Conservation (phyloP, 2,329 filamentous ascomycete species). For the Aureobasidium sp. region DNA sequence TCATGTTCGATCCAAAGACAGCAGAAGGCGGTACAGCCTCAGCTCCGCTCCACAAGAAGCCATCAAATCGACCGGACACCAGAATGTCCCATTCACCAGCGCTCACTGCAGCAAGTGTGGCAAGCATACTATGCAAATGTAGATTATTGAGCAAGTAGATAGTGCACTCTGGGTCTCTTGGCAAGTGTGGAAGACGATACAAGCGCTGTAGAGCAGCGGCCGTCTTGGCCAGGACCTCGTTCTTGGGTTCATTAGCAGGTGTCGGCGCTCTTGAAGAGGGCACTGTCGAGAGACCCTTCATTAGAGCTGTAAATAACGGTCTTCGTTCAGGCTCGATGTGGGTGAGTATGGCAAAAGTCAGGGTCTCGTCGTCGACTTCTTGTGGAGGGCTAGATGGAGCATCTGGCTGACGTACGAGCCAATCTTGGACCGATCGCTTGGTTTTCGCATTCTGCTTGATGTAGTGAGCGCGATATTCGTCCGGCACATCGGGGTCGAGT, state of each 20-base stretch:
- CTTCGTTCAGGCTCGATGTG: constrained; percentile 70
- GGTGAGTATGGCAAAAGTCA: constrained; percentile 89
- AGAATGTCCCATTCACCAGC: constrained; percentile 95
- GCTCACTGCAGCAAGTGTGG: constrained; percentile 81
- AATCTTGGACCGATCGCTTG: constrained; percentile 81
- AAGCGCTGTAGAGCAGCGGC: constrained; percentile 75
- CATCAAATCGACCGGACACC: constrained; percentile 87
- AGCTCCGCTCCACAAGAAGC: constrained; percentile 88
- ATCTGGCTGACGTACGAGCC: constrained; percentile 76
- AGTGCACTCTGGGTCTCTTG: constrained; percentile 78
- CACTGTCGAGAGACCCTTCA: constrained; percentile 52
- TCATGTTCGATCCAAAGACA: constrained; percentile 30
- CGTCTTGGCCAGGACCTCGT: constrained; percentile 65
- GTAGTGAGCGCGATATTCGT: constrained; percentile 89
- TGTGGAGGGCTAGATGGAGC: constrained; percentile 68
- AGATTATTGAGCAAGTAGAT: constrained; percentile 81
- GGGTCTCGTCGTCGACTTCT: constrained; percentile 88
- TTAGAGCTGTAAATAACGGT: constrained; percentile 73
- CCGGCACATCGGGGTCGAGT: constrained; percentile 87
- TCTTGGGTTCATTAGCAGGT: constrained; percentile 44
- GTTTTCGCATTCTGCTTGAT: constrained; percentile 88
- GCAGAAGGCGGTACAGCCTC: constrained; percentile 45
- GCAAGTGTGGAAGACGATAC: constrained; percentile 65
- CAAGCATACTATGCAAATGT: constrained; percentile 74
- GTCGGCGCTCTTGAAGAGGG: constrained; percentile 59